Conservation (phyloP, 2,329 filamentous ascomycete species). For the Gyromitra esculenta region DNA sequence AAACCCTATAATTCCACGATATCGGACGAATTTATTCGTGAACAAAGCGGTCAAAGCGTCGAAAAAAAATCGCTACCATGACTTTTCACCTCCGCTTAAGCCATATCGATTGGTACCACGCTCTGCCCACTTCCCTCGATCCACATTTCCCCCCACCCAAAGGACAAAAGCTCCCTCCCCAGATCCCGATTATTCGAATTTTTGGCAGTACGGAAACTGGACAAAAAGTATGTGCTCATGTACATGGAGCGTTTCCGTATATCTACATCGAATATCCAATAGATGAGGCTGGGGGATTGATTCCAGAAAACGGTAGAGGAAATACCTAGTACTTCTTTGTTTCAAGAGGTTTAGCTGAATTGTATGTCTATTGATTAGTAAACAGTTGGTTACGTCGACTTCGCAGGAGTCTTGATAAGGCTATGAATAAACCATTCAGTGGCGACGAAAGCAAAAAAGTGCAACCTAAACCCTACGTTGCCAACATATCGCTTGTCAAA, state of each 20-base stretch:
- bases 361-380: constrained; percentile 12
- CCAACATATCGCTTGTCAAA: constrained; percentile 90
- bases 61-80: background rate
- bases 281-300: constrained; percentile 65
- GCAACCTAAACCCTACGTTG: constrained; percentile 70
- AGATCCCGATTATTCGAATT: constrained; percentile 84
- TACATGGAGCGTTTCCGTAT: constrained; percentile 96
- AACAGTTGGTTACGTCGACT: constrained; percentile 46
- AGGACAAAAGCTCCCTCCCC: constrained; percentile 71
- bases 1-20: background rate
- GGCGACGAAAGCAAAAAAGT: constrained; percentile 69
- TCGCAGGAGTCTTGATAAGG: constrained; percentile 89
- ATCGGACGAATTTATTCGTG: background rate
- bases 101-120: constrained; percentile 94
- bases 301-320: constrained; percentile 57
- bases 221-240: constrained; percentile 93
- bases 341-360: constrained; percentile 16
- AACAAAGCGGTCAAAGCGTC: constrained; percentile 22
- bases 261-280: constrained; percentile 83
- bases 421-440: constrained; percentile 84
- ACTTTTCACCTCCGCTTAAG: constrained; percentile 88
- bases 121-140: constrained; percentile 72
- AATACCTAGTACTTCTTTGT: constrained; percentile 16
- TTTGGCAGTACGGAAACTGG: constrained; percentile 95
- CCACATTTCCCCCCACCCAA: constrained; percentile 66